Base-by-base conservation (phyloP, 495 filamentous ascomycete species). In the Penicillium chermesinum region DNA sequence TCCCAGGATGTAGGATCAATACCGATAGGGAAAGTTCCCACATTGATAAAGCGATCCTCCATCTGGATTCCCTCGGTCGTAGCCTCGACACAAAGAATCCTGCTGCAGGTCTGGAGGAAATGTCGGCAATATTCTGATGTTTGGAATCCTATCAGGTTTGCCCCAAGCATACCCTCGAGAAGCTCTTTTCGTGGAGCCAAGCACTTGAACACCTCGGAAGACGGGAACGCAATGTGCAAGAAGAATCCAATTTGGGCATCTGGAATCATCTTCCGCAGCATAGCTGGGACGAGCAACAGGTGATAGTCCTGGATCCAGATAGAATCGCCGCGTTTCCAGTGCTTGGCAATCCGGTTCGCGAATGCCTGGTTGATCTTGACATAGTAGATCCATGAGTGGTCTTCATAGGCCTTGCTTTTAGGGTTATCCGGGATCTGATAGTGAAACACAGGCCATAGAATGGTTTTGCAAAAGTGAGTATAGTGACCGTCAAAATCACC, bases 261-360 rank as follows among this genome's bases (percentile, higher is more conserved):
- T 1, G 91, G 89, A 2, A 85, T 69, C 39, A 93, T 74, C 69
- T 91, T 85, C 17, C 91, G 82, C 22, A 96, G 72, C 90, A 96
- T 95, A 15, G 70, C 75, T 1, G 91, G 91, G n/a, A 95, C 87
- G n/a, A 96, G 73, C 8, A 95, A 72, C 13, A 96, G 74, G 60
- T 96, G 91, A 59, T 96, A 96, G 62, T 96, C 91, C 64, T 96
- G 87, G 48, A 96, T 73, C 91, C 91, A 96, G 48, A 96, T 87
- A 30, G 82, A 80, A 64, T 96, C 91, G 19, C 87, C 89, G 3
- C 84, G 81, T 67, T 95, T 95, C 81, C 91, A 96, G 66, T 88
- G 87, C 65, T 83, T 84, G 22, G 93, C 79, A 43, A 95, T 89
- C 56, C 82, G 83, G 56, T 96, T 85, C 4, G 91, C 91, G 64